Evolutionary conservation across 2,329 filamentous ascomycete genomes (phyloP).

Genomic region (Fusarium sacchari): DNA sequence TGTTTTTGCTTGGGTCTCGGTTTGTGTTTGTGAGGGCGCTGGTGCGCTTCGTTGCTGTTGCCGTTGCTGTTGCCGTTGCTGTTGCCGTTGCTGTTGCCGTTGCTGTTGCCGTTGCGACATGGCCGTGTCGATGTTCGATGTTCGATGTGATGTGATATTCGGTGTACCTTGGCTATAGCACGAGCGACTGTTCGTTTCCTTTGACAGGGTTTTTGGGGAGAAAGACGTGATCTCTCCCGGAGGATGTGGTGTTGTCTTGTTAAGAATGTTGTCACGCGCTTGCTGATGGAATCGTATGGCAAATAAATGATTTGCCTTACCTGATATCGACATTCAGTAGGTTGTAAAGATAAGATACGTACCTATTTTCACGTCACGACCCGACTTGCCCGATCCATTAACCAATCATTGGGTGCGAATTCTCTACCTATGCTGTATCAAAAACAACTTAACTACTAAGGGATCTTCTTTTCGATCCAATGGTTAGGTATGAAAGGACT

Average conservation of each 20-base stretch:
- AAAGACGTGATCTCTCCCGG: neutral
- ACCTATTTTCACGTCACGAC: neutral
- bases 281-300: constrained; percentile 24
- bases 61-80: too few species aligned
- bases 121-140: neutral
- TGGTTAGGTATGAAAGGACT: neutral
- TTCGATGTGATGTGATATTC: neutral
- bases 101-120: constrained; percentile 49
- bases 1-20: constrained; percentile 43
- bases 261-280: constrained; percentile 19
- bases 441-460: neutral
- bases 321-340: neutral
- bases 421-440: neutral
- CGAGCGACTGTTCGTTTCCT: neutral
- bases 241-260: neutral
- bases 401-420: neutral
- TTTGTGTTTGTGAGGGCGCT: constrained; percentile 50
- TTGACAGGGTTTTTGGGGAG: neutral
- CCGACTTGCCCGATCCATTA: neutral
- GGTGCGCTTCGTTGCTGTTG: constrained; percentile 43
- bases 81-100: too few species aligned
- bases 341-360: neutral
- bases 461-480: neutral
- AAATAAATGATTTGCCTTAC: constrained; percentile 18
- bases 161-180: neutral